A percentile compares a stretch with the other conserved stretches of the same genome.
Conservation (phyloP, 495 filamentous ascomycete genomes). For the Paragyromitra xinjiangensis region DNA sequence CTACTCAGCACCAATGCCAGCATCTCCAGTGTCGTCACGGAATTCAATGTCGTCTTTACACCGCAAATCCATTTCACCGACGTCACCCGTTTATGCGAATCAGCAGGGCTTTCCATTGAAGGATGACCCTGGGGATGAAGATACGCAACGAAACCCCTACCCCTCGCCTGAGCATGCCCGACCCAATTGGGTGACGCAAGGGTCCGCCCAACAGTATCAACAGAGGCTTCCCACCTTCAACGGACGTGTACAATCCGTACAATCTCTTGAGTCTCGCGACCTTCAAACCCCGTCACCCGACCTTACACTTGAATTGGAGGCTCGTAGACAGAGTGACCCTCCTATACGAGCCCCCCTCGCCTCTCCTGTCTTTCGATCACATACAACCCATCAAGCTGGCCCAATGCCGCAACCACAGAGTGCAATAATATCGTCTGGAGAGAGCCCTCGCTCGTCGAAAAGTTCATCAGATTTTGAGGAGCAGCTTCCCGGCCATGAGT, state of each 20-base stretch:
- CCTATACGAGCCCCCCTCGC: constrained; percentile 49
- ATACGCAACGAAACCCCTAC: constrained; percentile 40
- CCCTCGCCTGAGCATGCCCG: constrained; percentile 52
- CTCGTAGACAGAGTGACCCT: constrained; percentile 44
- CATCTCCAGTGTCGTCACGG: constrained; percentile 42
- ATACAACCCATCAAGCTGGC: constrained; percentile 58
- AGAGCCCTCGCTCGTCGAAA: constrained; percentile 57
- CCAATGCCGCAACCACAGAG: constrained; percentile 61
- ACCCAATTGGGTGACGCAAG: constrained; percentile 42
- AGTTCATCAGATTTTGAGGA: constrained; percentile 43
- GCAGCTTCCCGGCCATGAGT: constrained; percentile 40
- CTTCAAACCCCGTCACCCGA: constrained; percentile 53
- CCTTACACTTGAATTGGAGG: constrained; percentile 49
- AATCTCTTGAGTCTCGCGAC: constrained; percentile 54
- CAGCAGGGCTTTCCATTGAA: constrained; percentile 30
- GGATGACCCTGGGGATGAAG: constrained; percentile 38
- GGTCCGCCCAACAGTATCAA: constrained; percentile 53
- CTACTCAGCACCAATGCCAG: constrained; percentile 35
- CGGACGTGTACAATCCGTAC: constrained; percentile 54
- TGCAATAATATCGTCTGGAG: constrained; percentile 61
- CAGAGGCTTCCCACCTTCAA: constrained; percentile 52
- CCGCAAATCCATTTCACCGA: constrained; percentile 41
- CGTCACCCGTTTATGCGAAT: constrained; percentile 40
- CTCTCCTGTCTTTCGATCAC: constrained; percentile 51
- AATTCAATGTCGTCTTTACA: constrained; percentile 36